Base-by-base conservation (phyloP, 805 yeast species). In the Yarrowia sp. region DNA sequence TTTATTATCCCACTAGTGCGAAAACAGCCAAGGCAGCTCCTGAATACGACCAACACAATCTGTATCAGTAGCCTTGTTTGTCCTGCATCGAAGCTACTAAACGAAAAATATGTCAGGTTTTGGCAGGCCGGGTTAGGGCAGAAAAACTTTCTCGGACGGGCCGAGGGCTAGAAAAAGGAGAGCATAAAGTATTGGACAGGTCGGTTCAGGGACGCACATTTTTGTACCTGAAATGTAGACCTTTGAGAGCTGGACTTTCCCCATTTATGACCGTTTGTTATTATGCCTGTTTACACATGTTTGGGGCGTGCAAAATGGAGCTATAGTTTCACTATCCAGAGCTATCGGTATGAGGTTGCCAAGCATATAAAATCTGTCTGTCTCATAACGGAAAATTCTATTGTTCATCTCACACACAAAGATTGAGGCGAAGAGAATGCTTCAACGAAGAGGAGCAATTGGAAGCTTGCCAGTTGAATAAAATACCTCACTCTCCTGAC, bases 71-170 rank as follows among this genome's bases (percentile, higher is more conserved):
- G 43, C 58, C 33, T 36, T 14, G 58, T 51, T 51, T 51, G 58
- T 48, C 55, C 58, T 51, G 58, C 58, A 51, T 51, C 58, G 58
- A 51, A 51, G 58, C 35, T 36, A 32, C 58, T 38, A 51, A 51
- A 51, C 58, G 42, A 51, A 51, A 36, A 36, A 33, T 18, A 3
- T 13, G 44, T 22, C 36, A 9, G 28, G 36, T 28, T 53, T 38
- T 11, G 61, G 32, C 47, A 41, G 14, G 13, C 18, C 28, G 28
- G 45, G 28, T 42, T 17, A 31, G 44, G 61, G 38, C 8, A 28
- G n/a, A 38, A 39, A 55, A 55, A 39, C 22, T 41, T 51, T 51
- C 31, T 36, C 58, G 43, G 43, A 33, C 35, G 58, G 58, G 43
- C 58, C 58, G 58, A 51, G 58, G 58, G 35, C 22, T 14, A 8